Evolutionary conservation across 2,329 filamentous ascomycete genomes (phyloP).

Genomic region (Coniochaeta hoffmannii): DNA sequence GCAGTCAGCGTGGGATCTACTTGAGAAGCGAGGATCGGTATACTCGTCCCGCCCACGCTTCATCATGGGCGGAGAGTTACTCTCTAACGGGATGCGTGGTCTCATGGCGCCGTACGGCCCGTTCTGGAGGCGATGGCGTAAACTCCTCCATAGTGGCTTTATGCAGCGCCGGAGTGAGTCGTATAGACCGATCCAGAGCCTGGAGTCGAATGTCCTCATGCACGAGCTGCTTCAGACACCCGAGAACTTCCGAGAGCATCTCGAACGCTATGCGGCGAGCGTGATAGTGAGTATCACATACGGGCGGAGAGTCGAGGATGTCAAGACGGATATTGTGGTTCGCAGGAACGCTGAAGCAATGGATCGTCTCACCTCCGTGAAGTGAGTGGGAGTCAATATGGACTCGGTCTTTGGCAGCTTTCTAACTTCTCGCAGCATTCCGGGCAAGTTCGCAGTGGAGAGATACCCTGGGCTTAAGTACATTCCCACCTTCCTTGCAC

Average conservation of each 20-base stretch:
- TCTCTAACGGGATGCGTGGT: constrained; percentile 32
- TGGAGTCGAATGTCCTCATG: constrained; percentile 32
- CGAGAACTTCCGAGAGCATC: constrained; percentile 20
- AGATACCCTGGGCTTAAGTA: constrained; percentile 32
- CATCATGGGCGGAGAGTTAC: constrained; percentile 35
- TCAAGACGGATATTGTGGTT: constrained; percentile 28
- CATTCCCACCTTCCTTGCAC: constrained; percentile 27
- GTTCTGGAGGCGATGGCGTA: constrained; percentile 35
- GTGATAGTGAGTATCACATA: constrained; percentile 36
- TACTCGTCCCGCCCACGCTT: constrained; percentile 38
- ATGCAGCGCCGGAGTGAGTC: constrained; percentile 34
- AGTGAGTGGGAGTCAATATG: constrained; percentile 21
- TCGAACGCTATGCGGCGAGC: constrained; percentile 30
- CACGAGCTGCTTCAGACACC: constrained; percentile 26
- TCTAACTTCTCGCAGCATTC: constrained; percentile 15
- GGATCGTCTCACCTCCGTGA: constrained; percentile 33
- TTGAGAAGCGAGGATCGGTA: constrained; percentile 33
- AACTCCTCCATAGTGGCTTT: constrained; percentile 33
- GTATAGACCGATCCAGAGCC: constrained; percentile 31
- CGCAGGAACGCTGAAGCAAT: constrained; percentile 30
- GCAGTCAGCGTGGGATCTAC: constrained; percentile 33
- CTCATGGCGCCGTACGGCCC: constrained; percentile 34
- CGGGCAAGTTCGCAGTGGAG: constrained; percentile 31
- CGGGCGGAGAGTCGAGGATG: constrained; percentile 26
- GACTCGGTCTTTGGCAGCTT: background rate